phyloP scores from a whole-genome alignment of 352 stramenopile species.

The Globisporangium ultimum region DNA sequence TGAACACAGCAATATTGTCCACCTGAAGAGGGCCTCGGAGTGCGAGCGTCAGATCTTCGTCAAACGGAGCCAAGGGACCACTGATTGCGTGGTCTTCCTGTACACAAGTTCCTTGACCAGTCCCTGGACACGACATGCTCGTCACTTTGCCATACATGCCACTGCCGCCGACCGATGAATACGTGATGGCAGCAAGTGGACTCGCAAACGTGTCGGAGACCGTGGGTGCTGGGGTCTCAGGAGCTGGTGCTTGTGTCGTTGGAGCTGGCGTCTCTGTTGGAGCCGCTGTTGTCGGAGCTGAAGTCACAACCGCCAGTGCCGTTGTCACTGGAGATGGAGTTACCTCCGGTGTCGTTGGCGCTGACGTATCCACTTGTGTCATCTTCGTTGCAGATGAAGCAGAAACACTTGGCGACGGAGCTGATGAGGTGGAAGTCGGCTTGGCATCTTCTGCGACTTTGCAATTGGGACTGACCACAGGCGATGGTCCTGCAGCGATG shows the following conservation, averaged over 20 bases:
- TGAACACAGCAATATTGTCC: slow-evolving; percentile 41
- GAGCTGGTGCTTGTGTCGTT: not conserved
- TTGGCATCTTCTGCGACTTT: too few species aligned
- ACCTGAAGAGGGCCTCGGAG: slow-evolving; percentile 39
- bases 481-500: too few species aligned
- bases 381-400: too few species aligned
- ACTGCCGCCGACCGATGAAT: slow-evolving; percentile 24
- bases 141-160: slow-evolving; percentile 34
- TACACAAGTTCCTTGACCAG: slow-evolving; percentile 9
- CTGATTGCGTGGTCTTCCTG: slow-evolving; percentile 24
- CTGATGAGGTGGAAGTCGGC: too few species aligned
- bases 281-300: not conserved
- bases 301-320: not conserved
- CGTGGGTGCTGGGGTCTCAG: too few species aligned
- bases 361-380: too few species aligned
- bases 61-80: slow-evolving; percentile 32
- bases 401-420: too few species aligned
- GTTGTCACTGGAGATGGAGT: not conserved
- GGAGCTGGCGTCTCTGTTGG: not conserved
- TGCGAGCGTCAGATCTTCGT: slow-evolving; percentile 41
- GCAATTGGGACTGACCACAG: too few species aligned
- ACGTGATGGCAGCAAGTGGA: slow-evolving; percentile 15
- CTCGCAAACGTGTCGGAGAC: slow-evolving; percentile 1
- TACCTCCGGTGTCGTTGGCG: not conserved
- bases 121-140: slow-evolving; percentile 21